Evolutionary conservation across 192 early-diverging fungal genomes (phyloP).

Genomic region (Dissophora ornata): DNA sequence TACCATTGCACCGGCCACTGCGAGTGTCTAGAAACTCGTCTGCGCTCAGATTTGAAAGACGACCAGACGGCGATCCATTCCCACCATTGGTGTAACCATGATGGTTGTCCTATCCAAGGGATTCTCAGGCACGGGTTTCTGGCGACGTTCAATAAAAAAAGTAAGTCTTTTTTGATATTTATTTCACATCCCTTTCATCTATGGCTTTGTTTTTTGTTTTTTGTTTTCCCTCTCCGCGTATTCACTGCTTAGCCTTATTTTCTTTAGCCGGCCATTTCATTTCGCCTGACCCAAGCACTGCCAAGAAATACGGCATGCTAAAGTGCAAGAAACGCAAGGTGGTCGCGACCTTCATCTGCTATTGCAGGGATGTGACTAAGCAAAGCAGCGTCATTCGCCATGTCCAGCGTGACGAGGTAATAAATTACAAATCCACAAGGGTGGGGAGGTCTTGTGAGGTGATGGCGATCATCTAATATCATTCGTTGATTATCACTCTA

Average conservation of each 20-base stretch:
- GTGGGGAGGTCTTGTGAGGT: too few relatives aligned
- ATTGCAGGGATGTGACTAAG: not conserved
- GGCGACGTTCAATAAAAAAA: not conserved
- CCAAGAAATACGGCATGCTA: not conserved
- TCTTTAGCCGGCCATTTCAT: not conserved
- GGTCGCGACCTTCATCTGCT: not conserved
- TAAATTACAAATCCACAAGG: too few relatives aligned
- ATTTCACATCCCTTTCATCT: too few relatives aligned
- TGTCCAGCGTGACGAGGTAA: not conserved
- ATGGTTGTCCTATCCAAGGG: not conserved
- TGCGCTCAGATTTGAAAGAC: too few relatives aligned
- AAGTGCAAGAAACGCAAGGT: not conserved
- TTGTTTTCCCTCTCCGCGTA: too few relatives aligned
- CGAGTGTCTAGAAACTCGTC: not conserved
- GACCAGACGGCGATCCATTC: not conserved
- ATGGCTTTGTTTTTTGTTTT: too few relatives aligned
- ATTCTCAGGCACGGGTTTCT: constrained; percentile 2
- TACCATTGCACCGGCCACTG: constrained; percentile 10
- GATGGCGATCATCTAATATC: too few relatives aligned
- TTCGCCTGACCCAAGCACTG: not conserved
- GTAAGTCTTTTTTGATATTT: not conserved
- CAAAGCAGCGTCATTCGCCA: not conserved
- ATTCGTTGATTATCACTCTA: too few relatives aligned
- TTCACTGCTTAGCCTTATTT: too few relatives aligned
- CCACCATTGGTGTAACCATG: not conserved